A percentile compares a stretch with the other conserved stretches of the same genome.
Conservation (phyloP, 805 yeast species). For the Pichia scutulata region DNA sequence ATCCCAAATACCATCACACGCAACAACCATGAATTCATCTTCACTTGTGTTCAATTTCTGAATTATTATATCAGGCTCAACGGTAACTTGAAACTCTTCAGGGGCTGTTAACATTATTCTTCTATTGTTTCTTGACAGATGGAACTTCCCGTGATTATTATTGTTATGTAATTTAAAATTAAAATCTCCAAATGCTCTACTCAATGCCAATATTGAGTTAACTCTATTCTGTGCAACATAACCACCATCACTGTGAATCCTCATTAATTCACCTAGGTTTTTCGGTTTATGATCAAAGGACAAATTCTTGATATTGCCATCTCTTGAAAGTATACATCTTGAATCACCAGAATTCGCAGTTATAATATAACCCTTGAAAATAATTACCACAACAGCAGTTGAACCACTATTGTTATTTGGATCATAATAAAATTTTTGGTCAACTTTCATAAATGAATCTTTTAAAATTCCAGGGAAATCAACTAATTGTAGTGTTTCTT, state of each 20-base stretch:
- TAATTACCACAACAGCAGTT: conserved; percentile 41
- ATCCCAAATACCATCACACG: conserved; percentile 86
- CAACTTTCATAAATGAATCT: conserved; percentile 39
- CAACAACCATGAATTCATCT: conserved; percentile 67
- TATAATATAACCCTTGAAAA: conserved; percentile 37
- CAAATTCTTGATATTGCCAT: conserved; percentile 49
- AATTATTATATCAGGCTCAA: conserved; percentile 64
- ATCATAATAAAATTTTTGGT: conserved; percentile 32
- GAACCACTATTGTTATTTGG: conserved; percentile 42
- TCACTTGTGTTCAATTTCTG: conserved; percentile 43
- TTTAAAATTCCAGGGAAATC: conserved; percentile 29
- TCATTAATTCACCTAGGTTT: conserved; percentile 48
- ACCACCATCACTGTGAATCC: conserved; percentile 54
- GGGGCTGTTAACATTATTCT: conserved; percentile 36
- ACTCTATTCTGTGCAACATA: conserved; percentile 54
- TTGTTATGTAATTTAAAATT: conserved; percentile 35
- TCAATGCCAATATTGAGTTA: conserved; percentile 49
- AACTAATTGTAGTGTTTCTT: conserved; percentile 14
- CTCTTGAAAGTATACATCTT: conserved; percentile 47
- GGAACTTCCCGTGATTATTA: conserved; percentile 19
- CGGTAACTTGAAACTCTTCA: conserved; percentile 73
- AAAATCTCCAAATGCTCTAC: conserved; percentile 64
- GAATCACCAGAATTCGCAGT: conserved; percentile 77
- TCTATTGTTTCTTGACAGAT: conserved; percentile 13
- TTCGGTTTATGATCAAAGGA: conserved; percentile 63